Evolutionary conservation across 768 basidiomycete species (phyloP), one percentile per base, ranked within the genome.

Genomic region (Russula griseocarnosa): DNA sequence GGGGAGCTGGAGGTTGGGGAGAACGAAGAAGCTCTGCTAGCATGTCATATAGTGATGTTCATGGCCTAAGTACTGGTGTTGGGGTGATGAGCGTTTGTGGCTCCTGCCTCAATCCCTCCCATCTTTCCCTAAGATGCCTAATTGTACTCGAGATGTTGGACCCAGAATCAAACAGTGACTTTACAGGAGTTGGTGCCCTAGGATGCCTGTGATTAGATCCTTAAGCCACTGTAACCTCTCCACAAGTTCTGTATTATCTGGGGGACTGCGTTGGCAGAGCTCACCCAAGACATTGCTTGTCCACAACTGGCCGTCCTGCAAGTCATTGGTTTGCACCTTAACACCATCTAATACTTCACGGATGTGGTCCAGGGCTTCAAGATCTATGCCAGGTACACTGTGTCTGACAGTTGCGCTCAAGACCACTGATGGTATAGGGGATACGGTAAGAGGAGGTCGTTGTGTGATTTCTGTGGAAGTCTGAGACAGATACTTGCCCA

Each of bases 201-300:
- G 53, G 61, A 40, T 66, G 67, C 9, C 59, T 65, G 52, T 34
- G 64, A 69, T 57, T 26, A 68, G 44, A n/a, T 69, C 63, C 40
- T 65, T 65, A 16, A 71, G 52, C 16, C 63, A 63, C 22, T 44
- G 62, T 52, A 63, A 50, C 38, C 56, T 65, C 32, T 55, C 70
- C 28, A 63, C 34, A 20, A 66, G 62, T n/a, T 70, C 77, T 74
- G 70, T 81, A 77, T 30, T 70, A 70, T 24, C 73, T 70, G 22
- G 81, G 79, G 34, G 66, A n/a, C 28, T 26, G 18, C 78, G 70
- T 16, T 80, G 78, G 22, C 82, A 80, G 58, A 94, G 75, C 28
- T 86, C 82, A 61, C 87, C 83, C 40, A 94, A 73, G 63, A 84
- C 75, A 34, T 81, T 79, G 58, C 85, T 84, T 8, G 87, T 82